Percentiles rank a stretch among this genome's conserved stretches.
These are phyloP conservation scores for Coemansia sp. DNA, from an alignment of 192 early-diverging fungal species.

Conservation along the genomic window DNA sequence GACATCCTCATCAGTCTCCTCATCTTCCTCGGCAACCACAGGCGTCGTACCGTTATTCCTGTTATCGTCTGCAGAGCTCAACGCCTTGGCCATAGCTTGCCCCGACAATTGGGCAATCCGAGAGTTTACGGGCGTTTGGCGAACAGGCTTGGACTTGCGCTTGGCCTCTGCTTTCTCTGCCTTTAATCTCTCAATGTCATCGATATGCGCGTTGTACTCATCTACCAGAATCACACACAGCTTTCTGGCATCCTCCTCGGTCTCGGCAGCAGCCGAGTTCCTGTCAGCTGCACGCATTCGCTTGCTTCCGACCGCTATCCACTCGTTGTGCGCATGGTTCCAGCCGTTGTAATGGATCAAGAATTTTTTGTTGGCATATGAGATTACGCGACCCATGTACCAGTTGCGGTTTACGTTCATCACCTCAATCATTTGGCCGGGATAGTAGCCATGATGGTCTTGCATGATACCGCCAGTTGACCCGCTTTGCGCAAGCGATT, in stretches of 20 bases:
- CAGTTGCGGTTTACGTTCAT: conserved; percentile 49
- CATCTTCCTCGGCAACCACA: conserved; percentile 2
- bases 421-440: conserved; percentile 50
- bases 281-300: conserved; percentile 24
- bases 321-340: conserved; percentile 52
- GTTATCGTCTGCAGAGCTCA: background rate
- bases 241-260: conserved; percentile 42
- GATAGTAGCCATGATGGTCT: conserved; percentile 49
- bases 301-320: conserved; percentile 46
- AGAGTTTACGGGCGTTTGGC: conserved; percentile 14
- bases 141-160: background rate
- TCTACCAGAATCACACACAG: conserved; percentile 40
- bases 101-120: conserved; percentile 13
- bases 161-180: conserved; percentile 17
- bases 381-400: conserved; percentile 47
- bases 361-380: conserved; percentile 45
- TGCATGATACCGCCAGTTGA: conserved; percentile 52
- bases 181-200: conserved; percentile 23
- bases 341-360: conserved; percentile 44
- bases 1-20: conserved; percentile 27
- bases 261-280: conserved; percentile 2
- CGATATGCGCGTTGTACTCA: conserved; percentile 46
- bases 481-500: conserved; percentile 44
- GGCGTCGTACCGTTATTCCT: background rate
- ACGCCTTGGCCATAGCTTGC: conserved; percentile 5